A percentile compares a stretch with the other conserved stretches of the same genome.
phyloP scores from a whole-genome alignment of 176 grass and related monocot species.

The Musa beccarii region DNA sequence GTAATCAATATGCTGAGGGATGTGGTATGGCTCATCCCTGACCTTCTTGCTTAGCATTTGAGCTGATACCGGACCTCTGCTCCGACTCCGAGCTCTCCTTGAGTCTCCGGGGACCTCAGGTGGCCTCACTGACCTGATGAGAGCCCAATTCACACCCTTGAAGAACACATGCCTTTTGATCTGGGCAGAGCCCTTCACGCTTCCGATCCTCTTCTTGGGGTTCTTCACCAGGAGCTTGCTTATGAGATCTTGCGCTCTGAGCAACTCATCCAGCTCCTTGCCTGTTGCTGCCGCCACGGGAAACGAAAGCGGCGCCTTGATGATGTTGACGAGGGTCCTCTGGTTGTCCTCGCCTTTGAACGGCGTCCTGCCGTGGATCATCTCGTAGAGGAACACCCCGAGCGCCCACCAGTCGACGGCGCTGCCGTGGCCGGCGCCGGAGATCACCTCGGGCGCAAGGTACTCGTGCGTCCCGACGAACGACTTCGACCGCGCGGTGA shows the following conservation, averaged over 20 bases:
- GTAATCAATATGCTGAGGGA: conserved; percentile 50
- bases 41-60: conserved; percentile 42
- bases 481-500: conserved; percentile 63
- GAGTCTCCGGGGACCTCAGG: conserved; percentile 46
- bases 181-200: conserved; percentile 52
- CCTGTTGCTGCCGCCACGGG: conserved; percentile 9
- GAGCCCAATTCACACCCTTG: conserved; percentile 77
- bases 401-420: conserved; percentile 96
- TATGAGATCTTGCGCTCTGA: conserved; percentile 58
- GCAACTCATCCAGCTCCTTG: conserved; percentile 44
- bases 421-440: conserved; percentile 75
- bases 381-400: conserved; percentile 89
- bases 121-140: conserved; percentile 72
- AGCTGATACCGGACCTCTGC: background rate
- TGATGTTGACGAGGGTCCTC: conserved; percentile 72
- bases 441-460: conserved; percentile 87
- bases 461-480: conserved; percentile 95
- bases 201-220: conserved; percentile 58
- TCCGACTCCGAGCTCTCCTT: background rate
- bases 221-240: conserved; percentile 58
- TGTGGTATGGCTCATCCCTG: conserved; percentile 33
- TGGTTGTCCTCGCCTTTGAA: conserved; percentile 81
- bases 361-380: conserved; percentile 69
- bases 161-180: conserved; percentile 83
- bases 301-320: conserved; percentile 62